A percentile compares a stretch with the other conserved stretches of the same genome.
phyloP scores from a whole-genome alignment of 1,284 basidiomycete species.

The Cryptococcus maquisensis region DNA sequence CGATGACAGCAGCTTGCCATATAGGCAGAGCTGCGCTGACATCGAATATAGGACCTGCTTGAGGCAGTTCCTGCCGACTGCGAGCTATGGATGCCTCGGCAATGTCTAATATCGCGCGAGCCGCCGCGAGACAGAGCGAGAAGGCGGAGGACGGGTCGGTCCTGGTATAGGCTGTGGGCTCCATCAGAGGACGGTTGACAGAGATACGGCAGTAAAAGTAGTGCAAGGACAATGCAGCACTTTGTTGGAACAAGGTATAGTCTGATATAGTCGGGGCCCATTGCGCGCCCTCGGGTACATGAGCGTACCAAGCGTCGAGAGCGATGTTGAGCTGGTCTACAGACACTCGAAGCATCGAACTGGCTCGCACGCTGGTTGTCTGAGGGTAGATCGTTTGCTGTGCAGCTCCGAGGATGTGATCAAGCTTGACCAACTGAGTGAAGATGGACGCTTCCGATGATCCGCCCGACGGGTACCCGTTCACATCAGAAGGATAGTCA shows the following conservation, averaged over 20 bases:
- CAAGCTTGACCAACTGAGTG: slow-evolving; percentile 63
- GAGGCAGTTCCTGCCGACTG: slow-evolving; percentile 27
- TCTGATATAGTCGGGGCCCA: slow-evolving; percentile 69
- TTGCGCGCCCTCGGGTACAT: slow-evolving; percentile 63
- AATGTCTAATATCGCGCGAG: slow-evolving; percentile 70
- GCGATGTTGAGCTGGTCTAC: slow-evolving; percentile 66
- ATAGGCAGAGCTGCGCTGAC: slow-evolving; percentile 47
- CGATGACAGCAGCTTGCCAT: slow-evolving; percentile 64
- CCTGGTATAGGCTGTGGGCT: slow-evolving; percentile 49
- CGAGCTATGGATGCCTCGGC: slow-evolving; percentile 52
- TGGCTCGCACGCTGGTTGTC: slow-evolving; percentile 56
- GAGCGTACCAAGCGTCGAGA: slow-evolving; percentile 69
- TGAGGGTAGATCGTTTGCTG: slow-evolving; percentile 69
- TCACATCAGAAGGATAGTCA: slow-evolving; percentile 71
- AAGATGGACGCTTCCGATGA: slow-evolving; percentile 57
- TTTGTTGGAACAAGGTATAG: slow-evolving; percentile 64
- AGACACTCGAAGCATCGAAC: slow-evolving; percentile 61
- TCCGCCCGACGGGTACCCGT: slow-evolving; percentile 62
- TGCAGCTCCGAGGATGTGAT: slow-evolving; percentile 66
- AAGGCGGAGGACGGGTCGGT: slow-evolving; percentile 57
- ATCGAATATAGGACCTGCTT: slow-evolving; percentile 49
- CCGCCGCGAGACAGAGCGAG: slow-evolving; percentile 78
- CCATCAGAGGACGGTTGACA: slow-evolving; percentile 75
- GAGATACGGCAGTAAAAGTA: slow-evolving; percentile 67
- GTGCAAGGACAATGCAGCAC: slow-evolving; percentile 59